Percentiles rank a stretch among this genome's conserved stretches.
Conservation (phyloP, 1,284 basidiomycete species). For the Retiboletus fuscus region DNA sequence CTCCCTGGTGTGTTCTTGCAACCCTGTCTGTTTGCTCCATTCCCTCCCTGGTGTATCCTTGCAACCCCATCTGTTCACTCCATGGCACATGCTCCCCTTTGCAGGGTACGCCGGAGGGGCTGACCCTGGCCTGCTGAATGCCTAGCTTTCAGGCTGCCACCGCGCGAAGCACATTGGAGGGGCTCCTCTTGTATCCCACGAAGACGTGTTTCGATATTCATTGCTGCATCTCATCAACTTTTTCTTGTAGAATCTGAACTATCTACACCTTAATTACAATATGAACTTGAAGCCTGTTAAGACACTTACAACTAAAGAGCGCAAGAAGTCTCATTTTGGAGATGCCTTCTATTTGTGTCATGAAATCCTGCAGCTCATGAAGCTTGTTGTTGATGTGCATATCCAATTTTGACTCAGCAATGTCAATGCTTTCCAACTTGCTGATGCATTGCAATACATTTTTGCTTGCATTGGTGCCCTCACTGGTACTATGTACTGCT, state of each 20-base stretch:
- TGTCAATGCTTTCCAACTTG: constrained; percentile 98
- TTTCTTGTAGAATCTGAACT: constrained; percentile 85
- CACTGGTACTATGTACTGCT: constrained; percentile 99
- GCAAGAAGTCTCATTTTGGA: constrained; percentile 99
- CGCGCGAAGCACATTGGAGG: too few relatives aligned
- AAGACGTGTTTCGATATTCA: constrained; percentile 64
- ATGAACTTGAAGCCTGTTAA: constrained; percentile 98
- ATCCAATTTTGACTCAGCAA: constrained; percentile 99
- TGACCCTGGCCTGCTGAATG: too few relatives aligned
- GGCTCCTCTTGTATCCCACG: constrained; percentile 86
- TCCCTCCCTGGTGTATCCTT: too few relatives aligned
- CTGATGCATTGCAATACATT: constrained; percentile 98
- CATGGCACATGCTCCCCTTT: too few relatives aligned
- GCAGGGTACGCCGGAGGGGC: too few relatives aligned
- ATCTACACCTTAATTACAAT: constrained; percentile 93
- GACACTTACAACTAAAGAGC: constrained; percentile 98
- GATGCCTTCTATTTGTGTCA: constrained; percentile 99
- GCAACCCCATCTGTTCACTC: too few relatives aligned
- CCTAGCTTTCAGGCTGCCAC: too few relatives aligned
- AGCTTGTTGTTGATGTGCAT: constrained; percentile 98
- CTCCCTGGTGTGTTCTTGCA: too few relatives aligned
- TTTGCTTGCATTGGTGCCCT: constrained; percentile 97
- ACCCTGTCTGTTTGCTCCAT: too few relatives aligned
- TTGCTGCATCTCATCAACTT: constrained; percentile 8
- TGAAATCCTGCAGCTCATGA: constrained; percentile 96